These are phyloP conservation scores for Eucalyptus polybractea DNA, from an alignment of 345 rosid species.

Conservation along the genomic window DNA sequence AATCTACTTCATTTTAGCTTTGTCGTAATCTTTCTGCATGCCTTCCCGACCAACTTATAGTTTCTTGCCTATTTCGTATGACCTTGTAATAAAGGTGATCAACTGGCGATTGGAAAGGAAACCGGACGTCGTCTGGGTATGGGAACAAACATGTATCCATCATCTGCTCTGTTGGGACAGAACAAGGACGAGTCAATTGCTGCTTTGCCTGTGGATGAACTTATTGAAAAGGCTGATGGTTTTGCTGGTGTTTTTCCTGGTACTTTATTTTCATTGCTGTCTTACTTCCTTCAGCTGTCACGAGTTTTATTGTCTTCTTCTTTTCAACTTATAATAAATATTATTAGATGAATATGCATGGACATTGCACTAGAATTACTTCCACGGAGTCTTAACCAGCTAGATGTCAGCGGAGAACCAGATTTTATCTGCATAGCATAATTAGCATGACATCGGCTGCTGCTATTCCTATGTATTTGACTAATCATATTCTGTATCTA, in stretches of 20 bases:
- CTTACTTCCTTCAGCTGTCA: neutral
- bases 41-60: neutral
- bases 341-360: neutral
- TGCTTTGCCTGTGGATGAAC: constrained; percentile 49
- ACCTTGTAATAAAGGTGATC: constrained; percentile 26
- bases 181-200: constrained; percentile 45
- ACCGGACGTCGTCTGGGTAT: constrained; percentile 61
- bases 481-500: neutral
- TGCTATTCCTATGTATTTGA: neutral
- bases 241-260: constrained; percentile 71
- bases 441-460: neutral
- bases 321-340: neutral
- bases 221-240: constrained; percentile 53
- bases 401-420: neutral
- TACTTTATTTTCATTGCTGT: neutral
- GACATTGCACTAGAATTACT: neutral
- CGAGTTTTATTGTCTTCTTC: neutral
- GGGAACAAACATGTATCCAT: constrained; percentile 68
- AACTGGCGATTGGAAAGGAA: constrained; percentile 59
- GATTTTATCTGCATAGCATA: neutral
- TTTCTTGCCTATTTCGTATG: neutral
- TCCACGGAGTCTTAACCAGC: neutral
- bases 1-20: neutral
- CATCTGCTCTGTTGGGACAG: constrained; percentile 53
- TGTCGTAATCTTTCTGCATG: neutral